Evolutionary conservation across 2,329 filamentous ascomycete genomes (phyloP).

Genomic region (Scytalidium lignicola): DNA sequence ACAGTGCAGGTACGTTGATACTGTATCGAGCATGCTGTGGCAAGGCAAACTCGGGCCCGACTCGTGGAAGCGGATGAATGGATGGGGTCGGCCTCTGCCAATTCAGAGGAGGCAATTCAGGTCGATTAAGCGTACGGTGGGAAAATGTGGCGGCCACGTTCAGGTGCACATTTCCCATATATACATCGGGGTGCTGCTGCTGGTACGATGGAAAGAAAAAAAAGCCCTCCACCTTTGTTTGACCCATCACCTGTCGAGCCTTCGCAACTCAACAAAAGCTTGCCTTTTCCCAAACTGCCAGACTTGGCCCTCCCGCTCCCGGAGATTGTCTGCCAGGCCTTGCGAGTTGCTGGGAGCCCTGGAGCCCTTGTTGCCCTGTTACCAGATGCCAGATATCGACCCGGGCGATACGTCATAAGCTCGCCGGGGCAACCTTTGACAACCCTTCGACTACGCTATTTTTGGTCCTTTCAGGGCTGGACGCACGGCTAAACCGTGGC

Average conservation of each 20-base stretch:
- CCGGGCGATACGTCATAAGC: background rate
- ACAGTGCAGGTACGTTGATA: background rate
- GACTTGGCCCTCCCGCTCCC: no score
- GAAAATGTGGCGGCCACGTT: background rate
- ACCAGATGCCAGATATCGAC: background rate
- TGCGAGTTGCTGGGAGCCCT: no score
- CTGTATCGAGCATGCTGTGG: background rate
- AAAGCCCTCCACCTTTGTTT: no score
- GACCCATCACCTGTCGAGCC: no score
- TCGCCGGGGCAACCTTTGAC: background rate
- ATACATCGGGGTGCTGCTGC: no score
- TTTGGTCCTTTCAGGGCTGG: background rate
- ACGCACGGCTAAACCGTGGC: no score
- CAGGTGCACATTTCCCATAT: background rate
- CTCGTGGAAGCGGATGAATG: conserved; percentile 6
- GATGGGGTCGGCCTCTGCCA: conserved; percentile 1
- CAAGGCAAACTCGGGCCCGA: conserved; percentile 2
- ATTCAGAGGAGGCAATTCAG: background rate
- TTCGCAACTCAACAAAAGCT: no score
- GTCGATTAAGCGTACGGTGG: background rate
- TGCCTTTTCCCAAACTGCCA: no score
- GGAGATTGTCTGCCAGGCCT: no score
- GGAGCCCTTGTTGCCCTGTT: no score
- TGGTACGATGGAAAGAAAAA: no score
- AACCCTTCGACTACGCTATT: background rate